phyloP scores from a whole-genome alignment of 441 rosid genomes.

The Arabidopsis hybrid region DNA sequence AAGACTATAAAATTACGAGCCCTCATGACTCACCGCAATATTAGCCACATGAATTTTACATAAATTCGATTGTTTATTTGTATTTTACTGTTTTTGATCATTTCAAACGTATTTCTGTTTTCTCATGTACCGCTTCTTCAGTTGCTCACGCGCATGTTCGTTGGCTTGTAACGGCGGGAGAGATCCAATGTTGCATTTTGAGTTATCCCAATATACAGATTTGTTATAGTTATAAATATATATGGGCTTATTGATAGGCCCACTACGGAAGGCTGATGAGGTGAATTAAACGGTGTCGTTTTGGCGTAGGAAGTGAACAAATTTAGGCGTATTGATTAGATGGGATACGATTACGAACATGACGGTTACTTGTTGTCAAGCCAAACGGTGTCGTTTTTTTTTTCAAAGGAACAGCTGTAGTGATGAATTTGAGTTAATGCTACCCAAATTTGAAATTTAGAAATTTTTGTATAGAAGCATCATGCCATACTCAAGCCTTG shows the following conservation, averaged over 20 bases:
- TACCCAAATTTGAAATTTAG: too few relatives aligned
- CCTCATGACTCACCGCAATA: neutral
- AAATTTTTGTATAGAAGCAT: too few relatives aligned
- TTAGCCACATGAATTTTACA: neutral
- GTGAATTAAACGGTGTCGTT: too few relatives aligned
- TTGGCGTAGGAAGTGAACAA: too few relatives aligned
- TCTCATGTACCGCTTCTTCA: slow-evolving; percentile 29
- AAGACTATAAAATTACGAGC: slow-evolving; percentile 7
- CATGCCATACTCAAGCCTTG: too few relatives aligned
- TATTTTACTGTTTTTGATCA: neutral
- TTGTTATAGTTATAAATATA: neutral
- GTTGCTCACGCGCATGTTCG: slow-evolving; percentile 21
- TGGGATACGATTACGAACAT: too few relatives aligned
- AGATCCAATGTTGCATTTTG: slow-evolving; percentile 14
- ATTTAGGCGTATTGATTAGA: too few relatives aligned
- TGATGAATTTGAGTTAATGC: too few relatives aligned
- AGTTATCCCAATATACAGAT: neutral
- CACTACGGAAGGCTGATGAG: too few relatives aligned
- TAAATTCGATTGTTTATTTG: neutral
- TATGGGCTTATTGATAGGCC: neutral
- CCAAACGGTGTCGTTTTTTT: too few relatives aligned
- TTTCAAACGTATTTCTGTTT: neutral
- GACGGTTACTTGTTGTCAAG: too few relatives aligned
- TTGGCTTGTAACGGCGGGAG: slow-evolving; percentile 29
- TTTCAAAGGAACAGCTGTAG: too few relatives aligned